phyloP scores from a whole-genome alignment of 306 rosid species.

The Fagus crenata region DNA sequence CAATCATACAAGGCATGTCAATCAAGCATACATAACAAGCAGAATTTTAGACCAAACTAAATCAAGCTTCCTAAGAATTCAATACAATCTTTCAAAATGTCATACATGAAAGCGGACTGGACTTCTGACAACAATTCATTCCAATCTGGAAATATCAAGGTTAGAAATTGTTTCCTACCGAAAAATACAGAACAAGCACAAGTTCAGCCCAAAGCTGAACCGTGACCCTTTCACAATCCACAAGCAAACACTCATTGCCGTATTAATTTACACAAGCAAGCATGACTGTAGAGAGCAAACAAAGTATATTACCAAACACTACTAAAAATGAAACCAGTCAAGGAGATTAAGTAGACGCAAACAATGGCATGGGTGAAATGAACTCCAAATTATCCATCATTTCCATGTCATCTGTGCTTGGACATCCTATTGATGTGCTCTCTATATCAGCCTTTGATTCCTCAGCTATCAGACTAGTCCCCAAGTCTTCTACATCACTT shows the following conservation, averaged over 20 bases:
- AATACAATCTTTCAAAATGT: conserved; percentile 30
- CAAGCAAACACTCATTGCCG: conserved; percentile 41
- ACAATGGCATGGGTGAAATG: conserved; percentile 23
- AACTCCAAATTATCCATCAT: conserved; percentile 47
- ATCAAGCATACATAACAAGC: conserved; percentile 21
- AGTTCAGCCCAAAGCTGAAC: conserved; percentile 84
- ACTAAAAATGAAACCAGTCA: conserved; percentile 14
- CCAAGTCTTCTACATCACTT: conserved; percentile 39
- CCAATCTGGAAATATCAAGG: conserved; percentile 37
- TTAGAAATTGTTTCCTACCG: conserved; percentile 31
- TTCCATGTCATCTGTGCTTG: conserved; percentile 41
- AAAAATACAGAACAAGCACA: conserved; percentile 33
- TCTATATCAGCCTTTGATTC: conserved; percentile 35
- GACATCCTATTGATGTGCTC: conserved; percentile 41
- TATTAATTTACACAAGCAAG: conserved; percentile 53
- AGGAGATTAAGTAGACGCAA: conserved; percentile 39
- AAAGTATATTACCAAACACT: conserved; percentile 22
- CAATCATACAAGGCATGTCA: conserved; percentile 26
- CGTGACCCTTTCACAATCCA: conserved; percentile 34
- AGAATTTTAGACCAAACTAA: conserved; percentile 8
- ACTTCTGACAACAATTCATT: conserved; percentile 29
- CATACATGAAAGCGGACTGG: conserved; percentile 27
- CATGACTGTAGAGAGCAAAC: conserved; percentile 40
- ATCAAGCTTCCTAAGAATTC: conserved; percentile 38
- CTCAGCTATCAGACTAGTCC: conserved; percentile 31